Conservation (phyloP, 495 filamentous ascomycete genomes). For the Lasiosphaeria hispida region DNA sequence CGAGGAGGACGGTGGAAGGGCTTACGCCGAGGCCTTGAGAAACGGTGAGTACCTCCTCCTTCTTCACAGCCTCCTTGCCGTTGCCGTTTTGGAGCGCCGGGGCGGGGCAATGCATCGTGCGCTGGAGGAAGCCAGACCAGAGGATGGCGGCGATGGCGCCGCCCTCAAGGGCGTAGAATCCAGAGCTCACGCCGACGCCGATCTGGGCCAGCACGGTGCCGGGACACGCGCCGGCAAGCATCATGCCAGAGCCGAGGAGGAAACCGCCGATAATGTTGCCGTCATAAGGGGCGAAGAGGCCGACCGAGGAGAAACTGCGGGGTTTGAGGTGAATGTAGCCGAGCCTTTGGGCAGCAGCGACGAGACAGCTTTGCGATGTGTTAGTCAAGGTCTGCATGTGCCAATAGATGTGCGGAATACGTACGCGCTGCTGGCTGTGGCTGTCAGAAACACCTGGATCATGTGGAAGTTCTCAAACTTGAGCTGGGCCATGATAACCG, state of each 20-base stretch:
- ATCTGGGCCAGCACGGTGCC: slow-evolving; percentile 55
- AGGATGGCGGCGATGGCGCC: slow-evolving; percentile 41
- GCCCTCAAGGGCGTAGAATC: slow-evolving; percentile 40
- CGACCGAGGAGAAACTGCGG: slow-evolving; percentile 34
- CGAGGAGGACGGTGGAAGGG: slow-evolving; percentile 21
- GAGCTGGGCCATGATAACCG: slow-evolving; percentile 54
- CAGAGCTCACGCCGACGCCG: slow-evolving; percentile 45
- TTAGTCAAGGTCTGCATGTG: neutral
- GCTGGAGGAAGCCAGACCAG: slow-evolving; percentile 32
- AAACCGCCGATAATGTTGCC: slow-evolving; percentile 56
- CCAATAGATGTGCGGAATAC: slow-evolving; percentile 16
- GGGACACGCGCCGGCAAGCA: slow-evolving; percentile 54
- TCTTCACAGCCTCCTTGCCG: slow-evolving; percentile 4
- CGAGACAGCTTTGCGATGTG: neutral
- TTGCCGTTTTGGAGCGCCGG: neutral
- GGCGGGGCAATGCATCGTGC: slow-evolving; percentile 8
- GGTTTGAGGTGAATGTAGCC: slow-evolving; percentile 28
- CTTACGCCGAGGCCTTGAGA: slow-evolving; percentile 32
- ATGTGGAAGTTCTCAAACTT: slow-evolving; percentile 54
- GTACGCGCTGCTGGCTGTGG: slow-evolving; percentile 54
- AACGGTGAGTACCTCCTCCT: slow-evolving; percentile 16
- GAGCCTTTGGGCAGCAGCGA: neutral
- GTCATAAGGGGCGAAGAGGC: slow-evolving; percentile 42
- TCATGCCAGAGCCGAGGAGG: slow-evolving; percentile 54
- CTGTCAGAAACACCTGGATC: slow-evolving; percentile 56